Evolutionary conservation across 2,329 filamentous ascomycete genomes (phyloP), one percentile per base, ranked within the genome.

Genomic region (Penicillium sp.): DNA sequence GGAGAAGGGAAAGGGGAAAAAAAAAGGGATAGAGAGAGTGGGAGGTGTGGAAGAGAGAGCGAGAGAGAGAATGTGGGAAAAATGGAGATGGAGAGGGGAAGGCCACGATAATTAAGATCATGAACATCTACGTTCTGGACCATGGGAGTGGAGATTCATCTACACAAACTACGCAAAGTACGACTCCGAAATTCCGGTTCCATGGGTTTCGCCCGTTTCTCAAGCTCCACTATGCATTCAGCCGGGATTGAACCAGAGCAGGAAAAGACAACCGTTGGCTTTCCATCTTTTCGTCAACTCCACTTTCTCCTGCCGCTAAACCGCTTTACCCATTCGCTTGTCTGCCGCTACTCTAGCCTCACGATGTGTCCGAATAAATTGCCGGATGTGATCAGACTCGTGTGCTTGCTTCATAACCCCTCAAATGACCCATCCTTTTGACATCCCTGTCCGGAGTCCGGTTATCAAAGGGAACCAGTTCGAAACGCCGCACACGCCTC

Each of bases 251-350:
- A 42, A 26, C 45, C 26, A 37, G 9, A 26, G 6, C 27, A 22
- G 52, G 52, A 54, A 59, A 52, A 48, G 53, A 54, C 61, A 58
- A 56, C 61, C 57, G 62, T 64, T 64, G 61, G 54, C 31, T 54
- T 57, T 57, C 60, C 60, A 47, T 49, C 33, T 49, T 58, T 60
- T 45, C 51, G 51, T 51, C 26, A 53, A 50, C 42, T 37, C 58
- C 62, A 56, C 57, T 60, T 45, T 14, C 8, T 33, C 53, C 42
- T 49, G 12, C 29, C 41, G 42, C 55, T 57, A 57, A 57, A 23
- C 47, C 42, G 35, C 46, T 51, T 55, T 48, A 14, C 26, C 22
- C 31, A 25, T 43, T 55, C 53, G 42, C 53, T 55, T 51, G 42
- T 51, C 31, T 49, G 33, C 33, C 31, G 51, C 33, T 8, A 33